Conservation (phyloP, 2,329 filamentous ascomycete genomes). For the Lasiodiplodia sp. region DNA sequence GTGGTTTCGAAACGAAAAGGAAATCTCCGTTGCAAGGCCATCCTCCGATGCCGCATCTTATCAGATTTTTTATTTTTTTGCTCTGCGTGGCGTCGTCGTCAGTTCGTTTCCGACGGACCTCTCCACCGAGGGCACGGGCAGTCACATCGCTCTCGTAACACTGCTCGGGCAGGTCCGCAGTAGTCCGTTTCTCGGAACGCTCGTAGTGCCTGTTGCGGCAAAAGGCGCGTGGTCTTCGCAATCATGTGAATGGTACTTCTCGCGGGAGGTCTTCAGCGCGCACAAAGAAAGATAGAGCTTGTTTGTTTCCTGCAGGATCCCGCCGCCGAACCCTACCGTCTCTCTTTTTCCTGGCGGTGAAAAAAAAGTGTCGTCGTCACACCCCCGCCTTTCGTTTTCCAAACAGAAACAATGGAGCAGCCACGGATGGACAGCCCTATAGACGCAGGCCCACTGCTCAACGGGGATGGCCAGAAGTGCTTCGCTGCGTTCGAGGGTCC, state of each 20-base stretch:
- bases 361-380: not conserved
- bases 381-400: not conserved
- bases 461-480: not conserved
- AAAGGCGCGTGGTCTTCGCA: not conserved
- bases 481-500: not conserved
- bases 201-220: not conserved
- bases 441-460: not conserved
- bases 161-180: no score
- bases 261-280: not conserved
- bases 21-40: not conserved
- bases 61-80: not conserved
- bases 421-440: conserved; percentile 13
- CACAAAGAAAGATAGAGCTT: no score
- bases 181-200: conserved; percentile 13
- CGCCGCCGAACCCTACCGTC: not conserved
- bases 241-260: conserved; percentile 11
- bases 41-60: conserved; percentile 15
- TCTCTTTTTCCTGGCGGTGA: not conserved
- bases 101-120: not conserved
- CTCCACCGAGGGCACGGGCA: not conserved
- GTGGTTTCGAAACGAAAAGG: not conserved
- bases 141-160: not conserved
- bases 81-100: not conserved
- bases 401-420: conserved; percentile 2
- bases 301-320: not conserved